These are phyloP conservation scores for Lachancea dasiensis DNA, from an alignment of 805 yeast genomes.

Conservation along the genomic window DNA sequence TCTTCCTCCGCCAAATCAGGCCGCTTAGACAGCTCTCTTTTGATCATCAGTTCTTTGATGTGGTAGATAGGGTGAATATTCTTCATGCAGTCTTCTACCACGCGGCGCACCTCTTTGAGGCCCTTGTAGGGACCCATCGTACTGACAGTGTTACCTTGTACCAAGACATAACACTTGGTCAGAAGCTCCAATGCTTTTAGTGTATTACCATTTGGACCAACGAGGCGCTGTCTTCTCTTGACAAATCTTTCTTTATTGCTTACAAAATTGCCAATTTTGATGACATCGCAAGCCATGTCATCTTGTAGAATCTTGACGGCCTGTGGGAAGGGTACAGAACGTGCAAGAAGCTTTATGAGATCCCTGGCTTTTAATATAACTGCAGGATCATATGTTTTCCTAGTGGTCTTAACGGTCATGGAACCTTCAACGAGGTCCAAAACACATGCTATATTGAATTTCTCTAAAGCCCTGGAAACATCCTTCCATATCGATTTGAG, in stretches of 20 bases:
- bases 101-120: constrained; percentile 82
- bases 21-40: constrained; percentile 87
- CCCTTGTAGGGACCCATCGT: constrained; percentile 97
- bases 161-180: constrained; percentile 92
- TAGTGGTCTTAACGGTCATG: constrained; percentile 93
- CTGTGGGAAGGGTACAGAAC: constrained; percentile 96
- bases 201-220: constrained; percentile 97
- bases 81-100: constrained; percentile 96
- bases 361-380: constrained; percentile 91
- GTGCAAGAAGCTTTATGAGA: constrained; percentile 82
- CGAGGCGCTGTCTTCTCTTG: constrained; percentile 91
- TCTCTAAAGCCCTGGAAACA: constrained; percentile 72
- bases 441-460: constrained; percentile 72
- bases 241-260: constrained; percentile 88
- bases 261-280: constrained; percentile 87
- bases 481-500: constrained; percentile 89
- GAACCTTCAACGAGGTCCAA: constrained; percentile 92
- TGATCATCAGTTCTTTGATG: constrained; percentile 95
- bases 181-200: constrained; percentile 89
- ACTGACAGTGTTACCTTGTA: constrained; percentile 95
- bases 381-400: constrained; percentile 94
- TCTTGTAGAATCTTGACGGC: constrained; percentile 88
- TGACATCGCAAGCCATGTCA: constrained; percentile 91
- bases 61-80: constrained; percentile 97
- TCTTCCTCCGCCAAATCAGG: constrained; percentile 95